Percentiles rank a stretch among this genome's conserved stretches.
phyloP scores from a whole-genome alignment of 106 monocot species.

The Chionographis japonica region DNA sequence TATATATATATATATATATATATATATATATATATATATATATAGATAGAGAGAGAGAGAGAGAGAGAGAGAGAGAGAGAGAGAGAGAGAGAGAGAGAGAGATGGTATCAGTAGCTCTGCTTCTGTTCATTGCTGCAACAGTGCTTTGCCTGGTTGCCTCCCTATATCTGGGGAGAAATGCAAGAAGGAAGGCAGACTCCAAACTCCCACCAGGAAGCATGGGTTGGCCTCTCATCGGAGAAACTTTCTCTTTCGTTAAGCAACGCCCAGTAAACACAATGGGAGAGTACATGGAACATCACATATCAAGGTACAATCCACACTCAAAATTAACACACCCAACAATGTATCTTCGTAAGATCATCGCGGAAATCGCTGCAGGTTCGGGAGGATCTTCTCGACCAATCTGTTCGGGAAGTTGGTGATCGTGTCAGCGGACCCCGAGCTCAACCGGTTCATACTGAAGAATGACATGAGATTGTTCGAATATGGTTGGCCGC shows the following conservation, averaged over 20 bases:
- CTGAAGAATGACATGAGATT: conserved; percentile 29
- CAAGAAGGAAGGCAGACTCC: background rate
- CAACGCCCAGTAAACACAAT: conserved; percentile 6
- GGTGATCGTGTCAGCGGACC: conserved; percentile 31
- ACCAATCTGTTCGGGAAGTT: conserved; percentile 23
- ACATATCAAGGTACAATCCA: conserved; percentile 3
- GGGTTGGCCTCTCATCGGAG: conserved; percentile 33
- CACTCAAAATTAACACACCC: background rate
- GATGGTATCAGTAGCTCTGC: too few species aligned
- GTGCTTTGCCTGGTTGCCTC: conserved; percentile 11
- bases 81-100: too few species aligned
- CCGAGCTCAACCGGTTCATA: conserved; percentile 28
- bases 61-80: too few species aligned
- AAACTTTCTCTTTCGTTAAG: conserved; percentile 22
- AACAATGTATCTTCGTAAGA: background rate
- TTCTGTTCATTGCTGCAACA: background rate
- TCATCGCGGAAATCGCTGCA: background rate
- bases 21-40: too few species aligned
- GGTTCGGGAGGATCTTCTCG: conserved; percentile 31
- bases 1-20: too few species aligned
- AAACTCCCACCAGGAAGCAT: conserved; percentile 28
- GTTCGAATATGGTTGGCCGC: conserved; percentile 32
- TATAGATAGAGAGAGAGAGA: too few species aligned
- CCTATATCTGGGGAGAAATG: background rate
- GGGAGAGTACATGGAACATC: conserved; percentile 24